Conservation (phyloP, 2,329 filamentous ascomycete genomes). For the Scedosporium minutisporum region DNA sequence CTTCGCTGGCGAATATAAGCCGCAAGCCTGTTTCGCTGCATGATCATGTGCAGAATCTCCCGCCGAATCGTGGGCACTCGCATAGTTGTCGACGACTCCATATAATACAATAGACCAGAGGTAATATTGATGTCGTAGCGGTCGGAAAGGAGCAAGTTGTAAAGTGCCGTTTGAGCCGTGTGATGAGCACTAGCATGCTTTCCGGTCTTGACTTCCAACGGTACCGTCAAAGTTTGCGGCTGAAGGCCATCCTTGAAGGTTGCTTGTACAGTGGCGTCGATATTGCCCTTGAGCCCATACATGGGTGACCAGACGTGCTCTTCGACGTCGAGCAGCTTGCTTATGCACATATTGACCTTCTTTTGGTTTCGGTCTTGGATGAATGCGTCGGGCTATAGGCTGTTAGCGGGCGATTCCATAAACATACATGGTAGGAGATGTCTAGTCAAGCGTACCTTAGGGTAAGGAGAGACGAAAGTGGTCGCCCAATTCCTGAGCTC, state of each 20-base stretch:
- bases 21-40: constrained; percentile 85
- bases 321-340: constrained; percentile 90
- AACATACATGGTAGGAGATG: background rate
- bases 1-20: constrained; percentile 75
- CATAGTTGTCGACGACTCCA: constrained; percentile 79
- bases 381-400: constrained; percentile 53
- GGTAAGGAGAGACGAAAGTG: constrained; percentile 63
- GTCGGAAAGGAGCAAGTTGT: constrained; percentile 85
- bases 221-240: constrained; percentile 66
- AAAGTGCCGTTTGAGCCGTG: constrained; percentile 87
- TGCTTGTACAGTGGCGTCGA: constrained; percentile 92
- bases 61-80: constrained; percentile 77
- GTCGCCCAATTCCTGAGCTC: constrained; percentile 77
- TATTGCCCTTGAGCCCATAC: constrained; percentile 95
- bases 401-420: constrained; percentile 17
- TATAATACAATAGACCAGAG: constrained; percentile 89
- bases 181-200: constrained; percentile 74
- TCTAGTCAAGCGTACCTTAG: constrained; percentile 43
- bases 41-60: constrained; percentile 92
- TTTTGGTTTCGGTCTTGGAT: constrained; percentile 72
- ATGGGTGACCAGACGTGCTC: constrained; percentile 98
- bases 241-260: constrained; percentile 63
- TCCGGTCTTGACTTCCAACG: constrained; percentile 93
- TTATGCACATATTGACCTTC: constrained; percentile 73
- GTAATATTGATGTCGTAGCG: constrained; percentile 87